These are phyloP conservation scores for Selaginella moellendorffii DNA, from an alignment of 75 land plant species.

Conservation along the genomic window DNA sequence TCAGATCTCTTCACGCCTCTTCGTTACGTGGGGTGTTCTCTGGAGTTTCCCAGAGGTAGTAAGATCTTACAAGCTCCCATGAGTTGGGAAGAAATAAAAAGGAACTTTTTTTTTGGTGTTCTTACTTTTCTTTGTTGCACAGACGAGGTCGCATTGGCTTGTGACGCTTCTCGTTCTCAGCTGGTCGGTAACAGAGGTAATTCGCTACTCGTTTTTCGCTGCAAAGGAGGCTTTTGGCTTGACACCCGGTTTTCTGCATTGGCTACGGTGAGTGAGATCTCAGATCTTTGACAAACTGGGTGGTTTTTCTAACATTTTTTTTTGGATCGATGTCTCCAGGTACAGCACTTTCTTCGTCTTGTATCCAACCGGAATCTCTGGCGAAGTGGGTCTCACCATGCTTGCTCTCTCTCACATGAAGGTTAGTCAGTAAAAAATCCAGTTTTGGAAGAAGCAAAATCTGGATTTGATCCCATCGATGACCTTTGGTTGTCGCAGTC, in stretches of 20 bases:
- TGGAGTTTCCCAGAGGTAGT: constrained; percentile 70
- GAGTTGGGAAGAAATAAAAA: background rate
- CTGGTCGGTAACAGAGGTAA: constrained; percentile 88
- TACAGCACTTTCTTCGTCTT: constrained; percentile 69
- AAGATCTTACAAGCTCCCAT: background rate
- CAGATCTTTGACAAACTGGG: background rate
- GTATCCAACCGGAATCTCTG: constrained; percentile 65
- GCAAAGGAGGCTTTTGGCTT: constrained; percentile 67
- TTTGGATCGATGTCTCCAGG: constrained; percentile 22
- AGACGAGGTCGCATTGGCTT: constrained; percentile 45
- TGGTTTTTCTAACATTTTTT: background rate
- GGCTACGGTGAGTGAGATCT: constrained; percentile 54
- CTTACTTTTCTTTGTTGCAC: constrained; percentile 2
- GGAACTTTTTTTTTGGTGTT: background rate
- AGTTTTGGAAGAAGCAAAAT: too few relatives aligned
- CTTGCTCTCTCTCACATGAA: constrained; percentile 65
- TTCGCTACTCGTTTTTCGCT: constrained; percentile 79
- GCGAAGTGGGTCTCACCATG: constrained; percentile 78
- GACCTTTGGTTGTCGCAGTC: too few relatives aligned
- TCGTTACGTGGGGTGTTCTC: constrained; percentile 67
- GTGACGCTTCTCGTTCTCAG: constrained; percentile 67
- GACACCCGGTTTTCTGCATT: constrained; percentile 62
- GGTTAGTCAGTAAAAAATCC: too few relatives aligned
- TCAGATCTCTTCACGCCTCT: constrained; percentile 68
- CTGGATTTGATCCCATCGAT: too few relatives aligned